Evolutionary conservation across 2,329 filamentous ascomycete species (phyloP).

Genomic region (Stylonectria norvegica): DNA sequence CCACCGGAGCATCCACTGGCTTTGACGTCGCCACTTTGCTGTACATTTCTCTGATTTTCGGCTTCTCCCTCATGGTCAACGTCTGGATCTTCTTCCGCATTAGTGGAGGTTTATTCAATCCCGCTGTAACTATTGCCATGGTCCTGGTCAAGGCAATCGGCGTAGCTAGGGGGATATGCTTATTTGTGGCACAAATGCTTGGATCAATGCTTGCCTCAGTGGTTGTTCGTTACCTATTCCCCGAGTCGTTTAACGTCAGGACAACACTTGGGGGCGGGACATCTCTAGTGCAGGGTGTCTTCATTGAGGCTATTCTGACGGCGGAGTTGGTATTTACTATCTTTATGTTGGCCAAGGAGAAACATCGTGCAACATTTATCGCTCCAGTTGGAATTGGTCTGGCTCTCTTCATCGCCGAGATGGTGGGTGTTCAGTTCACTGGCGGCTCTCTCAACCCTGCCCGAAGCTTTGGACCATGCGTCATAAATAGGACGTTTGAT

Average conservation of each 20-base stretch:
- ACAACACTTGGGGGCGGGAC: slow-evolving; percentile 40
- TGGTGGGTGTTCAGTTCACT: slow-evolving; percentile 47
- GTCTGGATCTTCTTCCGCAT: slow-evolving; percentile 49
- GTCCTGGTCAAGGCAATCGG: slow-evolving; percentile 48
- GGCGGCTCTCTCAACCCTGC: slow-evolving; percentile 47
- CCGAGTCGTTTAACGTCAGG: slow-evolving; percentile 40
- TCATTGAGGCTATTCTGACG: slow-evolving; percentile 49
- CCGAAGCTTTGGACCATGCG: slow-evolving; percentile 45
- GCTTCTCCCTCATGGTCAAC: slow-evolving; percentile 44
- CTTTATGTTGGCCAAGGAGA: slow-evolving; percentile 51
- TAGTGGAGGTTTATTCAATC: slow-evolving; percentile 38
- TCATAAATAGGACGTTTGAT: slow-evolving; percentile 40
- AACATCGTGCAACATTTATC: slow-evolving; percentile 46
- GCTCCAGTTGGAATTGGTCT: slow-evolving; percentile 48
- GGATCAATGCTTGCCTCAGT: slow-evolving; percentile 44
- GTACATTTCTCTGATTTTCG: slow-evolving; percentile 41
- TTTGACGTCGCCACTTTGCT: slow-evolving; percentile 42
- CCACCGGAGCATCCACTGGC: slow-evolving; percentile 40
- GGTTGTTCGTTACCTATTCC: slow-evolving; percentile 41
- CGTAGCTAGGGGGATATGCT: slow-evolving; percentile 41
- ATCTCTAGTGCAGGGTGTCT: slow-evolving; percentile 42
- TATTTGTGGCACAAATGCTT: slow-evolving; percentile 51
- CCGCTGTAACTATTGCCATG: slow-evolving; percentile 48
- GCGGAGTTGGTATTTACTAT: slow-evolving; percentile 47
- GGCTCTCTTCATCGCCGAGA: slow-evolving; percentile 43